Conservation (phyloP, 805 yeast species). For the Wickerhamiella slavikovae region DNA sequence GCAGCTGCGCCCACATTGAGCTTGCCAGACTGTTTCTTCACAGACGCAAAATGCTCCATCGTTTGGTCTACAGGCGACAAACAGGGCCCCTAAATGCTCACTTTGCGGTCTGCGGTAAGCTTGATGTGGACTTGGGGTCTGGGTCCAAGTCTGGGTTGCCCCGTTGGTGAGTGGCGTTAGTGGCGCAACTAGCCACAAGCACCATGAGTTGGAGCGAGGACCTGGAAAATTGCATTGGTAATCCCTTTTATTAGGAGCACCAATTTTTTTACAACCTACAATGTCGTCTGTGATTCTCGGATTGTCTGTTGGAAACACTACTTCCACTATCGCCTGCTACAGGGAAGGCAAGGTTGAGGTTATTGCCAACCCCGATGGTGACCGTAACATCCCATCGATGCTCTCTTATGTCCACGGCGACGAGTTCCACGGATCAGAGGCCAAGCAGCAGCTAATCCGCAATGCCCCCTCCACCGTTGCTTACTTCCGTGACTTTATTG, state of each 20-base stretch:
- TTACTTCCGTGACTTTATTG: conserved; percentile 86
- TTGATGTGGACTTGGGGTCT: too few relatives aligned
- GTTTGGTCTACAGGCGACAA: too few relatives aligned
- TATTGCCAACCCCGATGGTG: conserved; percentile 98
- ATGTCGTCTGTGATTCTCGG: conserved; percentile 49
- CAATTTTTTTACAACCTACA: too few relatives aligned
- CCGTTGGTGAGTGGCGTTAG: too few relatives aligned
- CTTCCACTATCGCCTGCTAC: conserved; percentile 73
- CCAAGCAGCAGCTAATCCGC: conserved; percentile 77
- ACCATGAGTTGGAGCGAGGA: too few relatives aligned
- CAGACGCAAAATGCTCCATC: conserved; percentile 6
- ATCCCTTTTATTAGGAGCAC: too few relatives aligned
- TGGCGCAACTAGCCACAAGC: too few relatives aligned
- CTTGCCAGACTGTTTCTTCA: conserved; percentile 11
- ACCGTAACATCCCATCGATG: conserved; percentile 86
- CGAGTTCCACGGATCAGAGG: conserved; percentile 96
- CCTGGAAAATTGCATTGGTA: too few relatives aligned
- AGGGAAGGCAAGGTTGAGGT: conserved; percentile 86
- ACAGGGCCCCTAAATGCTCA: too few relatives aligned
- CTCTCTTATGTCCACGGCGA: conserved; percentile 83
- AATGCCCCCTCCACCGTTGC: conserved; percentile 70
- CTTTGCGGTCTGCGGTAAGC: too few relatives aligned
- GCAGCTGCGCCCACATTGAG: conserved; percentile 3
- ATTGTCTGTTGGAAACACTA: conserved; percentile 87
- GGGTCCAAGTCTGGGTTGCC: too few relatives aligned